A percentile compares a stretch with the other conserved stretches of the same genome.
phyloP scores from a whole-genome alignment of 306 rosid species.

The apple (Malus domestica) region DNA sequence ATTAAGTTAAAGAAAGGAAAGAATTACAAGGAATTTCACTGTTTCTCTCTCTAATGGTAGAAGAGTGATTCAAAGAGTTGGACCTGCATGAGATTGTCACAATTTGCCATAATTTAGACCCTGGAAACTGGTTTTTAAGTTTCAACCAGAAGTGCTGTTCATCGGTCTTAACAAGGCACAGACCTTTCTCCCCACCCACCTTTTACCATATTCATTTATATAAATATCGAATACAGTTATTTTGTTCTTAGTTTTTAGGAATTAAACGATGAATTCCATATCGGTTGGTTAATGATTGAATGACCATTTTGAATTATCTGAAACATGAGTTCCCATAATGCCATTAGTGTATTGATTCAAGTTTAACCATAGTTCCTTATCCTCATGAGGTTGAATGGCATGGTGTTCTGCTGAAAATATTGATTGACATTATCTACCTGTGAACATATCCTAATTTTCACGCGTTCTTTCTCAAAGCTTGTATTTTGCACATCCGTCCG shows the following conservation, averaged over 20 bases:
- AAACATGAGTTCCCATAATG: not conserved
- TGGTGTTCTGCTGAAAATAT: not conserved
- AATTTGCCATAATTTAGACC: not conserved
- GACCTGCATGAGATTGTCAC: not conserved
- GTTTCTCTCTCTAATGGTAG: not conserved
- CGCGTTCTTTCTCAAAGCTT: not conserved
- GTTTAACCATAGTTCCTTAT: not conserved
- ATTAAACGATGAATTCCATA: not conserved
- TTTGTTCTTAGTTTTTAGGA: not conserved
- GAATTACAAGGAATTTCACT: not conserved
- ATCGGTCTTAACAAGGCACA: not conserved
- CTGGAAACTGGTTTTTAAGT: not conserved
- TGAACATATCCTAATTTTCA: not conserved
- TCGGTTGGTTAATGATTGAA: not conserved
- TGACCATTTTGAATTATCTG: not conserved
- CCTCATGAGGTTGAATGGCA: not conserved
- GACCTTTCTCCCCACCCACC: not conserved
- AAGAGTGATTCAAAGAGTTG: not conserved
- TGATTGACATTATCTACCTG: not conserved
- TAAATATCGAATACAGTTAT: not conserved
- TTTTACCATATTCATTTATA: too few species aligned
- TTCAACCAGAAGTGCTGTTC: not conserved
- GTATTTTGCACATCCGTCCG: not conserved
- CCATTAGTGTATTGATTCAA: not conserved
- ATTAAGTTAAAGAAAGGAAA: not conserved